Percentiles rank a stretch among this genome's conserved stretches.
Conservation (phyloP, 1,284 basidiomycete species). For the Hymenochaete sp. region DNA sequence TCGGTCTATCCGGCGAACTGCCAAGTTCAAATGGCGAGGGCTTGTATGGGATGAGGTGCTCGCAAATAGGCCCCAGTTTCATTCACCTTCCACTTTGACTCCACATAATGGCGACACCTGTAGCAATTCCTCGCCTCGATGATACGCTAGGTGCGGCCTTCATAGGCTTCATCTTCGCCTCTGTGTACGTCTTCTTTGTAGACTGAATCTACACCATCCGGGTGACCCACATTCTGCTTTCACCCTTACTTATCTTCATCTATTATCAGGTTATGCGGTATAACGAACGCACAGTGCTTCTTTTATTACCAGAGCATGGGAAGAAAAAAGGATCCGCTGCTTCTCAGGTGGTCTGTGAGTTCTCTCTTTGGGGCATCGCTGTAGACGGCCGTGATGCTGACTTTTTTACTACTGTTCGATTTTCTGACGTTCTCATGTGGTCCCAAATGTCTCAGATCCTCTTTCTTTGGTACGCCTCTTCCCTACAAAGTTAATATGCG, state of each 20-base stretch:
- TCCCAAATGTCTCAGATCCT: conserved; percentile 6
- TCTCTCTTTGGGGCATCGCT: not conserved
- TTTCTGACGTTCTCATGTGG: not conserved
- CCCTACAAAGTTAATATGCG: not conserved
- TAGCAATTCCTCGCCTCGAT: too few species aligned
- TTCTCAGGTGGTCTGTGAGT: conserved; percentile 20
- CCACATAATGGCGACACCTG: too few species aligned
- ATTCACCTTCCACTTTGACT: too few species aligned
- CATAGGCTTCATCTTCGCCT: conserved; percentile 12
- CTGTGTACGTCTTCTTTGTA: conserved; percentile 4
- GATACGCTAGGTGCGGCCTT: conserved; percentile 15
- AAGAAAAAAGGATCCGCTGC: conserved; percentile 17
- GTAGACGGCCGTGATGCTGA: not conserved
- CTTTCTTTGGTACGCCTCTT: conserved; percentile 6
- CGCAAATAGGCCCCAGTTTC: too few species aligned
- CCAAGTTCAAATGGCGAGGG: too few species aligned
- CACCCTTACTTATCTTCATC: not conserved
- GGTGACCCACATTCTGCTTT: not conserved
- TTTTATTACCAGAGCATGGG: conserved; percentile 22
- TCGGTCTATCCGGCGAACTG: too few species aligned
- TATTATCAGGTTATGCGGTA: conserved; percentile 22
- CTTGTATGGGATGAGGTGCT: too few species aligned
- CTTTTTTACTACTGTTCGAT: not conserved
- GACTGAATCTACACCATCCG: not conserved
- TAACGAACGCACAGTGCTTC: conserved; percentile 23